phyloP scores from a whole-genome alignment of 1,284 basidiomycete species.

The Ceratobasidium sp. region DNA sequence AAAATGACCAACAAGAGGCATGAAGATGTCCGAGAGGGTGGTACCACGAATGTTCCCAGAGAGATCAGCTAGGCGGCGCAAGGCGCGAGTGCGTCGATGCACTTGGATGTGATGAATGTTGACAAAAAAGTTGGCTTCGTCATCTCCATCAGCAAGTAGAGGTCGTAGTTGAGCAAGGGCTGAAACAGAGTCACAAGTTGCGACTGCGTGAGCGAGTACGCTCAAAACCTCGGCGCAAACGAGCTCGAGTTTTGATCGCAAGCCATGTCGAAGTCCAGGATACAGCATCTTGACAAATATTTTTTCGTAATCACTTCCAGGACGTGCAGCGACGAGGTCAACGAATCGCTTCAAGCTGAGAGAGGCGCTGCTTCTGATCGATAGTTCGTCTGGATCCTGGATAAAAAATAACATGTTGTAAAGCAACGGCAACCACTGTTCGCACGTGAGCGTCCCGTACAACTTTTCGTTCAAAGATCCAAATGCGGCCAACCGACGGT shows the following conservation, averaged over 20 bases:
- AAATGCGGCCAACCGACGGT: conserved; percentile 83
- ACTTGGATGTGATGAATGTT: conserved; percentile 96
- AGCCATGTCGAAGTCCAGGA: conserved; percentile 81
- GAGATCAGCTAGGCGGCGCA: conserved; percentile 84
- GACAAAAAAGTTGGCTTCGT: conserved; percentile 96
- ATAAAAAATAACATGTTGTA: conserved; percentile 88
- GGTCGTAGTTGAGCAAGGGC: conserved; percentile 79
- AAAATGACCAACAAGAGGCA: conserved; percentile 88
- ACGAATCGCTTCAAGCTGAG: conserved; percentile 81
- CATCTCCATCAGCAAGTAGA: conserved; percentile 88
- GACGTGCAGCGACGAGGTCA: conserved; percentile 56
- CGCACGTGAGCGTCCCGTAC: conserved; percentile 59
- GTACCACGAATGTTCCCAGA: conserved; percentile 73
- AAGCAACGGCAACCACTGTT: conserved; percentile 84
- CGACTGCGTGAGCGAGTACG: conserved; percentile 81
- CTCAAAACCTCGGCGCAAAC: conserved; percentile 88
- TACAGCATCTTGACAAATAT: conserved; percentile 74
- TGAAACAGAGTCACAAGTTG: conserved; percentile 66
- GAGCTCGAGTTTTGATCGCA: conserved; percentile 84
- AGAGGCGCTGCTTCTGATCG: conserved; percentile 85
- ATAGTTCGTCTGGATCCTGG: conserved; percentile 88
- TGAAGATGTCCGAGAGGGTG: conserved; percentile 82
- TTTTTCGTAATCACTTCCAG: conserved; percentile 49
- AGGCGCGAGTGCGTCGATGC: conserved; percentile 88
- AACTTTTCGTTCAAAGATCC: conserved; percentile 72